Evolutionary conservation across 1,284 basidiomycete genomes (phyloP), one percentile per base, ranked within the genome.

Genomic region (Ustilago vetiveriae): DNA sequence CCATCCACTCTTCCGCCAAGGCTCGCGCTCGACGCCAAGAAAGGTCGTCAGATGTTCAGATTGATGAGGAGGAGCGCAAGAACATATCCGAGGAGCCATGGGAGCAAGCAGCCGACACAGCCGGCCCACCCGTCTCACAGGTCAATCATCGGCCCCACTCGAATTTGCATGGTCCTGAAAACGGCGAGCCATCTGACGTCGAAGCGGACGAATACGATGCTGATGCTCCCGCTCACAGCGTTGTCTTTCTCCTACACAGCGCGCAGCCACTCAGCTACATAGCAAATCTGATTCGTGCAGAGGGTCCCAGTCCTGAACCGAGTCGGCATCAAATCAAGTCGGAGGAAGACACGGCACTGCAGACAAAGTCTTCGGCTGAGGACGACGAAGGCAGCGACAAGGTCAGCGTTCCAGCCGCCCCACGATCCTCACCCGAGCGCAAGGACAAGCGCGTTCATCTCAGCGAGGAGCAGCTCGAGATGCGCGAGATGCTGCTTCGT

Each of bases 251-350:
- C 3, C 52, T 77, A 9, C 75, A 77, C 36, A 59, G 65, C 19
- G 75, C 59, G 6, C 75, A 77, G 54, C 75, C 75, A 36, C 67
- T 77, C 8, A 72, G 68, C 49, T 77, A 77, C 54, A 63, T 77
- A 27, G 62, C 68, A 43, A 73, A 60, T 36, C 59, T 76, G 21
- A 76, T 76, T 32, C 58, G 68, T 17, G 70, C 75, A n/a, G 75
- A 76, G 35, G 70, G 64, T 2, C 75, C 75, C 1, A 70, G 70
- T 41, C 72, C 65, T 5, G 71, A 75, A 27, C 65, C 60, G 0
- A 70, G 64, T 17, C 30, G 23, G 17, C 36, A 57, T 24, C 67
- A 70, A 38, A 38, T 40, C 13, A 47, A 73, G 10, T 36, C 43
- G 22, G 45, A 56, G 32, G 24, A 19, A 17, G 6, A 43, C 8